A percentile compares a stretch with the other conserved stretches of the same genome.
phyloP scores from a whole-genome alignment of 345 rosid genomes.

The Hibiscus tridactylites region DNA sequence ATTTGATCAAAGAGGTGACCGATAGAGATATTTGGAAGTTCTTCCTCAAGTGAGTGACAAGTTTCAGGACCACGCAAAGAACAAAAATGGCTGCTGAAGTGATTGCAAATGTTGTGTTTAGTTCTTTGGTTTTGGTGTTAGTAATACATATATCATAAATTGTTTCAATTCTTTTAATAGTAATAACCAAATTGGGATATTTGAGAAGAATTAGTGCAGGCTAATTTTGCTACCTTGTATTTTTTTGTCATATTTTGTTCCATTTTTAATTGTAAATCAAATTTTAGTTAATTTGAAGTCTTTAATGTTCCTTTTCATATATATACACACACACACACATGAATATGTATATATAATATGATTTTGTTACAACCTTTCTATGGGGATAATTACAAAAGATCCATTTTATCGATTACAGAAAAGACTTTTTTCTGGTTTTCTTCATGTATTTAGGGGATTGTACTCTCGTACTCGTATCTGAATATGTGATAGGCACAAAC shows the following conservation, averaged over 20 bases:
- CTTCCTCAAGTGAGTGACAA: conserved; percentile 55
- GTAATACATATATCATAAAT: conserved; percentile 13
- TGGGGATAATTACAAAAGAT: too few species aligned
- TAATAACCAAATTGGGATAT: conserved; percentile 14
- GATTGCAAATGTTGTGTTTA: neutral
- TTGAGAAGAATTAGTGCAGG: neutral
- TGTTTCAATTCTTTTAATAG: conserved; percentile 9
- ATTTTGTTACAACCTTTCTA: too few species aligned
- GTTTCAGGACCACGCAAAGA: neutral
- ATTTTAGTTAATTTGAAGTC: neutral
- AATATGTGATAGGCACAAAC: too few species aligned
- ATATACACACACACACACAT: too few species aligned
- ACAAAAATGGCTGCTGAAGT: neutral
- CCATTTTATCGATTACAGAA: too few species aligned
- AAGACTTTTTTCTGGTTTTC: too few species aligned
- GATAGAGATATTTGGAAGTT: conserved; percentile 92
- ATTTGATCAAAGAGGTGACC: conserved; percentile 67
- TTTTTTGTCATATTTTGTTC: neutral
- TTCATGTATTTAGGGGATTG: neutral
- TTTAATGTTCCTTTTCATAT: neutral
- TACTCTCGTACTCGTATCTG: neutral
- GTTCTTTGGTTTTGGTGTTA: conserved; percentile 8
- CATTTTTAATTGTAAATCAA: conserved; percentile 11
- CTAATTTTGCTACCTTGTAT: neutral
- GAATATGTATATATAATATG: too few species aligned